Percentiles rank a stretch among this genome's conserved stretches.
phyloP scores from a whole-genome alignment of 2,329 filamentous ascomycete species.

The Cladosporium sphaerospermum region DNA sequence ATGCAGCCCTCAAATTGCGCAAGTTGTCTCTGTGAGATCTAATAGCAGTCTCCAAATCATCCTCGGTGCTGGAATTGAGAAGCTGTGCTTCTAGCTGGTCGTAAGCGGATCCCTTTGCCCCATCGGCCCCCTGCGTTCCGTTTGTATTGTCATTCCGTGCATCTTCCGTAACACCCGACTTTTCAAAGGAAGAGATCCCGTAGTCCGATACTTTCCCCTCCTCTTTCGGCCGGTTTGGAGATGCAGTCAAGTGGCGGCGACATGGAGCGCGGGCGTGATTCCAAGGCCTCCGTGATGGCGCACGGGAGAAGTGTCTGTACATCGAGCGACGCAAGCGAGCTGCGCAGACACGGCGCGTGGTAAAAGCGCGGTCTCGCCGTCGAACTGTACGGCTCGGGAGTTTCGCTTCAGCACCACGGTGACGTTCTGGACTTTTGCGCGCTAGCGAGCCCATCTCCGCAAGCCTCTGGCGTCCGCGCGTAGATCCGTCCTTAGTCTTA shows the following conservation, averaged over 20 bases:
- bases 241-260: constrained; percentile 1
- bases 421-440: not conserved
- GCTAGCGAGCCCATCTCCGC: not conserved
- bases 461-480: not conserved
- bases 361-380: not conserved
- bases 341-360: not conserved
- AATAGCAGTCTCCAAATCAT: too few species aligned
- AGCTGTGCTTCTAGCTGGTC: too few species aligned
- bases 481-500: not conserved
- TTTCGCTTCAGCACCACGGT: not conserved
- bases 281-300: constrained; percentile 1
- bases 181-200: too few species aligned
- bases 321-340: not conserved
- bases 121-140: too few species aligned
- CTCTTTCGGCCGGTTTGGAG: too few species aligned
- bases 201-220: too few species aligned
- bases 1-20: too few species aligned
- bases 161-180: too few species aligned
- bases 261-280: constrained; percentile 8
- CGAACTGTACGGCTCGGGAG: not conserved
- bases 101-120: too few species aligned
- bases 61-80: too few species aligned
- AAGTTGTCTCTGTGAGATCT: too few species aligned
- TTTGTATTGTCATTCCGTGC: too few species aligned
- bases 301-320: constrained; percentile 8